Conservation (phyloP, 306 rosid species). For the Albizia julibrissin region DNA sequence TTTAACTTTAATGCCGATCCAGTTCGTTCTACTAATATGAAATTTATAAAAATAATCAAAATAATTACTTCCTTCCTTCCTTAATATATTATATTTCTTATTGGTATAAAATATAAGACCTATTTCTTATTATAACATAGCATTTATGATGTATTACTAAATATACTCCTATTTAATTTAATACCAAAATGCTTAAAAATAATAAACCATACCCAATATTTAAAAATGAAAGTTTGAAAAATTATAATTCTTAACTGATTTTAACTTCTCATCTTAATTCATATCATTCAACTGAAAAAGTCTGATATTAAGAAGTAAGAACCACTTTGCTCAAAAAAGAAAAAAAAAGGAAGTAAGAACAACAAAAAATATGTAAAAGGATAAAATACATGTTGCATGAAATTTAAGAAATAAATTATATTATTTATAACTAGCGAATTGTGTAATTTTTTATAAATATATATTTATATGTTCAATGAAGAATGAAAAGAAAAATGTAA, state of each 20-base stretch:
- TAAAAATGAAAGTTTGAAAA: background rate
- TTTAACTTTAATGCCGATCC: constrained; percentile 31
- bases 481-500: background rate
- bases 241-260: background rate
- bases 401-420: background rate
- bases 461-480: background rate
- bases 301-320: too few relatives aligned
- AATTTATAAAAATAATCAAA: background rate
- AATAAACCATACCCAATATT: too few relatives aligned
- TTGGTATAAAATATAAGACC: background rate
- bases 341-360: too few relatives aligned
- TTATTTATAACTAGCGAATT: too few relatives aligned
- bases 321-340: too few relatives aligned
- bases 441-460: background rate
- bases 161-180: background rate
- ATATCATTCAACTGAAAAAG: too few relatives aligned
- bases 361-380: background rate
- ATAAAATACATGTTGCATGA: background rate
- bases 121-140: too few relatives aligned
- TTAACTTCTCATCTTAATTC: too few relatives aligned
- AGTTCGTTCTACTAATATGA: background rate
- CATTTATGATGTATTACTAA: background rate
- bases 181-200: too few relatives aligned
- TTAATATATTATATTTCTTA: too few relatives aligned
- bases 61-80: background rate